Evolutionary conservation across 192 early-diverging fungal genomes (phyloP), one percentile per base, ranked within the genome.

Genomic region (Neocallimastix lanati): DNA sequence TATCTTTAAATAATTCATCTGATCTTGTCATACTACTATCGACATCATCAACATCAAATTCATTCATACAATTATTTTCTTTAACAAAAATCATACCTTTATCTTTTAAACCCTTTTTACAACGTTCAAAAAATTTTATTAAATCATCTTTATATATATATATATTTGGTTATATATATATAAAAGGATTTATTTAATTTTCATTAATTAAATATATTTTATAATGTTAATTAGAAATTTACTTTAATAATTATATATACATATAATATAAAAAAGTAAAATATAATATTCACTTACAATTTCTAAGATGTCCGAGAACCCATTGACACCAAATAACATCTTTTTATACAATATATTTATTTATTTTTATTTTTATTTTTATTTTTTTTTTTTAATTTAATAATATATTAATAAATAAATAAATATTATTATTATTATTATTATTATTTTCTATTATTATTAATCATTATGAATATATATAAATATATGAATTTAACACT

Each of bases 261-360:
- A n/a, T n/a, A n/a, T n/a, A n/a, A n/a, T n/a, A n/a, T n/a, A n/a
- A n/a, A n/a, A n/a, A n/a, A n/a, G n/a, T n/a, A n/a, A n/a, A n/a
- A n/a, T n/a, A n/a, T n/a, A n/a, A n/a, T n/a, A n/a, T n/a, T n/a
- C n/a, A n/a, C 80, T 77, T 86, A 94, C 93, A 92, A 81, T 98
- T 94, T 4, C 92, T 96, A 80, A 98, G 87, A 85, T 98, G 96
- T 28, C 93, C 92, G 28, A 99, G 84, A 2, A 97, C 96, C 97
- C 97, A 98, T 85, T 98, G 97, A 82, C 93, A 95, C 97, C 97
- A 99, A 36, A 99, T 94, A n/a, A 95, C 84, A 80, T 96, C 94
- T 67, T 4, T n/a, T n/a, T n/a, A n/a, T n/a, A n/a, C n/a, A n/a
- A n/a, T n/a, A n/a, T n/a, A n/a, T n/a, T n/a, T n/a, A n/a, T n/a